phyloP scores from a whole-genome alignment of 257 asterid species.

The Solanum ossicruentum region DNA sequence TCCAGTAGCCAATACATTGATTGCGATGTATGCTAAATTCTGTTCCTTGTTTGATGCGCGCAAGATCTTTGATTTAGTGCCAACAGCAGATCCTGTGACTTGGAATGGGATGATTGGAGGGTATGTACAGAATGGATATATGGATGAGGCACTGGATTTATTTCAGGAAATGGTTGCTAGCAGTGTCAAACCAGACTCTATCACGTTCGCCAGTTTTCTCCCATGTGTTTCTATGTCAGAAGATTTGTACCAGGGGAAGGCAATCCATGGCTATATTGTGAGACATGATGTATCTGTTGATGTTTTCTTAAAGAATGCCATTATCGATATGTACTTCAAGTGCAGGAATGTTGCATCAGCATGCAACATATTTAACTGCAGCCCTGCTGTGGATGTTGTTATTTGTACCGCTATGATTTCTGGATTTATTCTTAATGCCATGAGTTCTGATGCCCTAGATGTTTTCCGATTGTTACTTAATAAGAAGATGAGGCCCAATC shows the following conservation, averaged over 20 bases:
- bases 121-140: constrained; percentile 56
- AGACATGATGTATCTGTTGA: constrained; percentile 45
- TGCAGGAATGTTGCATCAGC: constrained; percentile 55
- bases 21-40: constrained; percentile 67
- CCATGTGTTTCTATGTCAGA: constrained; percentile 46
- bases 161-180: constrained; percentile 38
- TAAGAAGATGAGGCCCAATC: constrained; percentile 61
- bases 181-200: constrained; percentile 49
- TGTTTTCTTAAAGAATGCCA: constrained; percentile 71
- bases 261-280: constrained; percentile 55
- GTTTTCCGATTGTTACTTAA: constrained; percentile 37
- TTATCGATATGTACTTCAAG: constrained; percentile 76
- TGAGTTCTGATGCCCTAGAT: constrained; percentile 49
- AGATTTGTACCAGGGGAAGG: constrained; percentile 36
- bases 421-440: constrained; percentile 66
- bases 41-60: constrained; percentile 42
- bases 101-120: constrained; percentile 92
- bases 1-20: constrained; percentile 54
- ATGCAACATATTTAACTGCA: constrained; percentile 31
- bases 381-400: constrained; percentile 47
- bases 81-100: constrained; percentile 28
- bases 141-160: constrained; percentile 40
- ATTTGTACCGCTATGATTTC: constrained; percentile 79
- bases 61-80: constrained; percentile 37
- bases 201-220: constrained; percentile 74